phyloP scores from a whole-genome alignment of 345 rosid species.

The Crucihimalaya himalaica region DNA sequence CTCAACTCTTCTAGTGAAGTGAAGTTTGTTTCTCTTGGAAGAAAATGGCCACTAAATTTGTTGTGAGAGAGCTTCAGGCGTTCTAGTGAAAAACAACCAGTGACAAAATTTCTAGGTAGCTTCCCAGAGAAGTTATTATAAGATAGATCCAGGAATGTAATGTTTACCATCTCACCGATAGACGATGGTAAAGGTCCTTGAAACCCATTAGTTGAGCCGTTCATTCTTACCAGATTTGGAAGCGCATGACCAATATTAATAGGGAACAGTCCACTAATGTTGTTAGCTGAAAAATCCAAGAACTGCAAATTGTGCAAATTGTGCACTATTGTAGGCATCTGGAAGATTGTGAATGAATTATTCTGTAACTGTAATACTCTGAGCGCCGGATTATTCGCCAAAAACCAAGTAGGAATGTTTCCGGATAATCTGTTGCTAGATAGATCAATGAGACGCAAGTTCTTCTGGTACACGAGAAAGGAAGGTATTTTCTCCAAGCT shows the following conservation, averaged over 20 bases:
- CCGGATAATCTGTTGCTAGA: slow-evolving; percentile 25
- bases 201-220: background rate
- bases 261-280: background rate
- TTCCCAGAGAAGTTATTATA: slow-evolving; percentile 13
- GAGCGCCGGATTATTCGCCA: slow-evolving; percentile 15
- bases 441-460: slow-evolving; percentile 28
- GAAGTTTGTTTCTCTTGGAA: background rate
- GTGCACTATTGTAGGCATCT: background rate
- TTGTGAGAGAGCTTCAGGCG: slow-evolving; percentile 22
- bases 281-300: slow-evolving; percentile 20
- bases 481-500: slow-evolving; percentile 12
- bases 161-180: slow-evolving; percentile 17
- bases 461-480: slow-evolving; percentile 18
- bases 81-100: background rate
- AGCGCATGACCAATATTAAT: background rate
- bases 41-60: slow-evolving; percentile 5
- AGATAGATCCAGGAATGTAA: slow-evolving; percentile 17
- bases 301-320: background rate
- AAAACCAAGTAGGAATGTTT: slow-evolving; percentile 19
- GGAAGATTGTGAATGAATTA: slow-evolving; percentile 26
- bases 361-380: slow-evolving; percentile 10
- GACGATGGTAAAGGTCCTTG: background rate
- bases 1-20: background rate
- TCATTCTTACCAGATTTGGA: background rate
- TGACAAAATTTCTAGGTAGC: slow-evolving; percentile 20